A percentile compares a stretch with the other conserved stretches of the same genome.
Evolutionary conservation across 495 filamentous ascomycete species (phyloP).

Genomic region (Daldinia bambusicola): DNA sequence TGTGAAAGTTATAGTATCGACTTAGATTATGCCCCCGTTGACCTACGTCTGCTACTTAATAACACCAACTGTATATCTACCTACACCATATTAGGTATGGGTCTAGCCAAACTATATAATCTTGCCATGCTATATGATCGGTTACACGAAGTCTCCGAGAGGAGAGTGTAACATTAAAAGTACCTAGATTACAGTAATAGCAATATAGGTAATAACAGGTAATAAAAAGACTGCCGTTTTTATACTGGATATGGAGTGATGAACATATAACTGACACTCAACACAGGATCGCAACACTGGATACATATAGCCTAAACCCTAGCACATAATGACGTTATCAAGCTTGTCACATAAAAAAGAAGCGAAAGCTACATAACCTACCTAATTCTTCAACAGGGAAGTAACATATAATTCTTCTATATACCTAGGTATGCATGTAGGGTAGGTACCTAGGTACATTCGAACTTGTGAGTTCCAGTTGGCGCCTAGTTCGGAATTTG

Average conservation of each 20-base stretch:
- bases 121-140: background rate
- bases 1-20: conserved; percentile 6
- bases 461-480: conserved; percentile 4
- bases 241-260: conserved; percentile 7
- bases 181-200: background rate
- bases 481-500: conserved; percentile 21
- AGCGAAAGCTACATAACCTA: background rate
- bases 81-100: conserved; percentile 4
- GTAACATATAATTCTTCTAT: conserved; percentile 1
- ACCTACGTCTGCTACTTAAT: background rate
- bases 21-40: background rate
- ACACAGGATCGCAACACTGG: background rate
- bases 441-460: conserved; percentile 12
- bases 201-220: background rate
- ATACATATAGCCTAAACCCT: background rate
- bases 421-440: background rate
- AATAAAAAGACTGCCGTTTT: background rate
- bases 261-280: background rate
- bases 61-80: background rate
- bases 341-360: background rate
- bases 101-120: background rate
- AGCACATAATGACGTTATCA: background rate
- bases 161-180: background rate
- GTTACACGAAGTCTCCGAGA: background rate
- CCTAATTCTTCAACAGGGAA: background rate